A percentile compares a stretch with the other conserved stretches of the same genome.
Evolutionary conservation across 2,329 filamentous ascomycete genomes (phyloP).

Genomic region (Colletotrichum coccodes): DNA sequence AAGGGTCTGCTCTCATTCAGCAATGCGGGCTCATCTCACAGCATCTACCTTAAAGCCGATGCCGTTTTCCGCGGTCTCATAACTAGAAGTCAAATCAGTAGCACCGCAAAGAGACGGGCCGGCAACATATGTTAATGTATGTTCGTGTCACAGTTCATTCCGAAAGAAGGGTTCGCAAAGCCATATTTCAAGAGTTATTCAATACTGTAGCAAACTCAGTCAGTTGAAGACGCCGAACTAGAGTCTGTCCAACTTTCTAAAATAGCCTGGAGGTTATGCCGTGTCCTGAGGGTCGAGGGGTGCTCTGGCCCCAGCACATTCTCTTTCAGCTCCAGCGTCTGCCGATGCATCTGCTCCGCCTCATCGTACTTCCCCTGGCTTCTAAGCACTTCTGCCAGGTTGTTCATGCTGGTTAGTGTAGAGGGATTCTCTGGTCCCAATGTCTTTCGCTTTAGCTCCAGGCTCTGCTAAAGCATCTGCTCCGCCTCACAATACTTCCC

Average conservation of each 20-base stretch:
- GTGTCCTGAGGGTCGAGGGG: slow-evolving; percentile 6
- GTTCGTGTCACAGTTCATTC: too few species aligned
- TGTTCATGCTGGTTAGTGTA: slow-evolving; percentile 32
- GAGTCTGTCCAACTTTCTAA: not conserved
- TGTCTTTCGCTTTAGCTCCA: slow-evolving; percentile 28
- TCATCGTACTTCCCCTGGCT: slow-evolving; percentile 30
- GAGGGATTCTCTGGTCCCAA: slow-evolving; percentile 30
- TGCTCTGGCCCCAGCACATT: slow-evolving; percentile 33
- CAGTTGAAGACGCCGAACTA: not conserved
- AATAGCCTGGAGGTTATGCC: not conserved
- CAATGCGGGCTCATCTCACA: too few species aligned
- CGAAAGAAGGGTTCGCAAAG: too few species aligned
- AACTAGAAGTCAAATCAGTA: too few species aligned
- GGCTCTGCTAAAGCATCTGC: slow-evolving; percentile 20
- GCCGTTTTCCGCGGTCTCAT: too few species aligned
- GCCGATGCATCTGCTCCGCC: slow-evolving; percentile 32
- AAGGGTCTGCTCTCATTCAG: too few species aligned
- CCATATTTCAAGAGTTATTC: not conserved
- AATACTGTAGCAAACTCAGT: not conserved
- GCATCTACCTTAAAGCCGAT: too few species aligned
- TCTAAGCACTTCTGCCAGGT: slow-evolving; percentile 19
- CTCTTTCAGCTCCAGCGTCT: slow-evolving; percentile 25
- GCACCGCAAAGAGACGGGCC: too few species aligned
- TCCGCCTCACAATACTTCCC: slow-evolving; percentile 34
- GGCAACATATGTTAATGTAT: too few species aligned